Base-by-base conservation (phyloP, 1,284 basidiomycete genomes). In the Sutorius eximius region DNA sequence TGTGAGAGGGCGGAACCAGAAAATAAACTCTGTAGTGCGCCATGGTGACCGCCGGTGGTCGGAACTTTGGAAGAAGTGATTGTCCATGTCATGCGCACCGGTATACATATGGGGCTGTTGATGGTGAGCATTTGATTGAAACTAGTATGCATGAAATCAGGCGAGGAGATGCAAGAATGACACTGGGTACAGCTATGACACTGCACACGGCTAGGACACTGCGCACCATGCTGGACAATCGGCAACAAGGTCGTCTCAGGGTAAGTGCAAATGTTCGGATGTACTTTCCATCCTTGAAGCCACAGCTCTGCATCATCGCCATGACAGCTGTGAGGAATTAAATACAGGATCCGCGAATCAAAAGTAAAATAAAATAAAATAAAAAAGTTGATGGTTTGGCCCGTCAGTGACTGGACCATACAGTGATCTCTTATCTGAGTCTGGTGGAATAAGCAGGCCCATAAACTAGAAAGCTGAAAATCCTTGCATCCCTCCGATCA, bases 401-500 rank as follows among this genome's bases (percentile, higher is more conserved):
- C n/a, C n/a, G 20, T 32, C 27, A 30, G 13, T 7, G 4, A 33
- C 24, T 32, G 24, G 48, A 49, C 16, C 45, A 16, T n/a, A 12
- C 6, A 27, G 18, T 27, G 38, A 6, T 27, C 3, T 4, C 24
- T 27, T 27, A 37, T 7, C 11, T 11, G 29, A 27, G n/a, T 16
- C 33, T 51, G 30, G 22, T 29, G 22, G 5, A 5, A 10, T 16
- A 20, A 12, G 10, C 27, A 11, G 3, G 33, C 6, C 30, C 16
- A 8, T n/a, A 37, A 24, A 32, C 11, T 38, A 44, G 18, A 16
- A 18, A 12, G 18, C 34, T 18, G 34, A 10, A 10, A 20, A 41
- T 24, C 13, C 30, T 34, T 49, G 18, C 22, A 48, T 40, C 8
- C 20, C 16, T 46, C 43, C 52, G 22, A 61, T 42, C 46, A 55